Percentiles rank a stretch among this genome's conserved stretches.
These are phyloP conservation scores for Aegilops tauschii DNA, from an alignment of 176 grass and related monocot species.

Conservation along the genomic window DNA sequence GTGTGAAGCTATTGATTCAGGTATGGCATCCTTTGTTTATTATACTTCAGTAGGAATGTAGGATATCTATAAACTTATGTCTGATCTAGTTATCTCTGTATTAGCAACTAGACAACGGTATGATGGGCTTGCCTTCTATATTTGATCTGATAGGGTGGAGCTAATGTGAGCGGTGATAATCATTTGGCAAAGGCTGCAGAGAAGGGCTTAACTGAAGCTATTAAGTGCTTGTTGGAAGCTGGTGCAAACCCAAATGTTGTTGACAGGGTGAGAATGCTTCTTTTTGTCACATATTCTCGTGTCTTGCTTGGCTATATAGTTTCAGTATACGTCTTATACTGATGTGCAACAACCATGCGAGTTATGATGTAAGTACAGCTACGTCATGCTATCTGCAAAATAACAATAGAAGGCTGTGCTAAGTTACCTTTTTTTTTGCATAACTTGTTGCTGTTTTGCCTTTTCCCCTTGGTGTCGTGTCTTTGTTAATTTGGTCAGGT, in stretches of 20 bases:
- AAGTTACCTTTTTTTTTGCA: neutral
- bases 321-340: neutral
- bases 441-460: neutral
- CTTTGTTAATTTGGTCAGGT: constrained; percentile 8
- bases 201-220: neutral
- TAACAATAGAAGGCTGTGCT: neutral
- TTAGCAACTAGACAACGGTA: neutral
- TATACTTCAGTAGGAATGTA: no score
- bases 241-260: neutral
- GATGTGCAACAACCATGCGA: neutral
- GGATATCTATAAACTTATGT: no score
- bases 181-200: neutral
- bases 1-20: no score
- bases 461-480: neutral
- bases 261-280: neutral
- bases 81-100: neutral
- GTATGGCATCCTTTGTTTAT: no score
- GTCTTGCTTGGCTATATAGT: neutral
- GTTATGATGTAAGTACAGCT: neutral
- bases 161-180: neutral
- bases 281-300: neutral
- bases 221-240: neutral
- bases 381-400: neutral
- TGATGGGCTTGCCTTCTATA: neutral
- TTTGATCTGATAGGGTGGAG: neutral